Evolutionary conservation across 495 filamentous ascomycete species (phyloP), one percentile per base, ranked within the genome.

Genomic region (Lasiosphaeris hirsuta): DNA sequence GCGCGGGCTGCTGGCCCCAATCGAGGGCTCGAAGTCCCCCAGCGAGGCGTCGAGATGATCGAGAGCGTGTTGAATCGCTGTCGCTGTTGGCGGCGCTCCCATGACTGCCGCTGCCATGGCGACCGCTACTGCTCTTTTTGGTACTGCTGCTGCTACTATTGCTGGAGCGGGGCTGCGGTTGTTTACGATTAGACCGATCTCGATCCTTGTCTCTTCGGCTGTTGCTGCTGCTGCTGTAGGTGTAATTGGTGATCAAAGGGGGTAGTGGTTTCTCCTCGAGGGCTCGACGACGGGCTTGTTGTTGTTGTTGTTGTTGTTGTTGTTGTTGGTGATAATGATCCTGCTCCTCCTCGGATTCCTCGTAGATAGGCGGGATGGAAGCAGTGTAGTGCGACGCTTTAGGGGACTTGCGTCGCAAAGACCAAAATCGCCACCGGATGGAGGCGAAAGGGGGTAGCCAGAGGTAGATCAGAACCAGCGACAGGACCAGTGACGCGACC

Each of bases 41-140:
- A 91, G 78, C 51, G 87, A 90, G 43, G 80, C 86, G 74, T 86
- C 82, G 73, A 92, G 85, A 69, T 84, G 82, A 67, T 89, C 86
- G 72, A 84, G 84, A 43, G 76, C 79, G 58, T 78, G 67, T 62
- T 77, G 72, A 70, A 76, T 66, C 72, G 77, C 77, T 45, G 70
- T 74, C 67, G 77, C 74, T 64, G 76, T 46, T 43, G 55, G 23
- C 23, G 23, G 23, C 23, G 23, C 23, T 30, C 2, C 23, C 23
- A 30, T 30, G 5, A 30, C 23, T 30, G 23, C 23, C 5, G 23
- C 61, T 55, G 61, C 44, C 59, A 64, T 71, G 48, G 8, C 58
- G 45, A 17, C 56, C 57, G 40, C 54, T 56, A 50, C 43, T 56
- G 36, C 54, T 54, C 35, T 44, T 46, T 14, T 53, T 60, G 44